Conservation (phyloP, 1,284 basidiomycete genomes). For the Apiotrichum mycotoxinovorans region DNA sequence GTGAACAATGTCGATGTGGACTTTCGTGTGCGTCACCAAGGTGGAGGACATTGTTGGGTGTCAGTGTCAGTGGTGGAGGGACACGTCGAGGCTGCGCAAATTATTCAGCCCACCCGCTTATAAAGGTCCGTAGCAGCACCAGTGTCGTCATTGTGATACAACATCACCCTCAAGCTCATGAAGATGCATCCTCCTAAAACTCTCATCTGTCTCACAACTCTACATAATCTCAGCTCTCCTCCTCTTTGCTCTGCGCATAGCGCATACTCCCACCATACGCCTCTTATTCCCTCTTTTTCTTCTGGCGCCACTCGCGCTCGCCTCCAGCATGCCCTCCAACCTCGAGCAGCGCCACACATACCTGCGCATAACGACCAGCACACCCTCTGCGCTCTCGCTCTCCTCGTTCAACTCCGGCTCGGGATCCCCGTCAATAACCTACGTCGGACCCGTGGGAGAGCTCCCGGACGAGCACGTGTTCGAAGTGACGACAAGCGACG, state of each 20-base stretch:
- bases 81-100: too few species aligned
- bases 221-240: too few species aligned
- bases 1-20: too few species aligned
- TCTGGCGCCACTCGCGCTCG: slow-evolving; percentile 3
- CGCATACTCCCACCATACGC: slow-evolving; percentile 11
- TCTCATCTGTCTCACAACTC: not conserved
- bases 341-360: slow-evolving; percentile 34
- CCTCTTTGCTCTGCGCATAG: not conserved
- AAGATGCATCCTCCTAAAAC: too few species aligned
- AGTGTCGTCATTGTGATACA: too few species aligned
- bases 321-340: slow-evolving; percentile 10
- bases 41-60: too few species aligned
- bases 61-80: too few species aligned
- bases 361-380: slow-evolving; percentile 35
- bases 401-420: not conserved
- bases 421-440: slow-evolving; percentile 14
- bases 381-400: slow-evolving; percentile 1
- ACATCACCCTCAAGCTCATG: too few species aligned
- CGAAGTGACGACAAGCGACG: slow-evolving; percentile 22
- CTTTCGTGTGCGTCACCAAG: too few species aligned
- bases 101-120: too few species aligned
- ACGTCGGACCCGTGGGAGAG: slow-evolving; percentile 43
- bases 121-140: too few species aligned
- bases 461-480: slow-evolving; percentile 44
- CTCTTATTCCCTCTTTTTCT: not conserved